Evolutionary conservation across 2,329 filamentous ascomycete genomes (phyloP).

Genomic region (Exophiala dermatitidis): DNA sequence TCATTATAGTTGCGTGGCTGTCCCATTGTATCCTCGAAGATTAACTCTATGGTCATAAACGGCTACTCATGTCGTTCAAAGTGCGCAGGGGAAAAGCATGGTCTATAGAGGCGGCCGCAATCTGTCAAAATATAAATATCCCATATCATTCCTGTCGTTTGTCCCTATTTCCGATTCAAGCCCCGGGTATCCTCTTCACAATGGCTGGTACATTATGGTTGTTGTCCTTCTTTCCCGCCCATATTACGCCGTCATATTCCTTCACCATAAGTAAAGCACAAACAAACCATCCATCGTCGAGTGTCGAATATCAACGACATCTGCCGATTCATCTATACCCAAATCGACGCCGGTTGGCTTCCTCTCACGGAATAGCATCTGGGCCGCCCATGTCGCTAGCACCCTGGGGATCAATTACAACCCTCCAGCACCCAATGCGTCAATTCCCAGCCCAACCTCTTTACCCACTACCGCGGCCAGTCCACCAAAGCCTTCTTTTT

Average conservation of each 20-base stretch:
- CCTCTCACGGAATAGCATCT: neutral
- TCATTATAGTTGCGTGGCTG: too few relatives aligned
- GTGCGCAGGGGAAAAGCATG: too few relatives aligned
- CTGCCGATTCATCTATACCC: neutral
- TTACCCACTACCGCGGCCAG: constrained; percentile 24
- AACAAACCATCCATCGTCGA: neutral
- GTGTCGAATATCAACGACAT: neutral
- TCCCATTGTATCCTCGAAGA: too few relatives aligned
- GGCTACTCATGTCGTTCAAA: too few relatives aligned
- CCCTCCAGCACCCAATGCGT: neutral
- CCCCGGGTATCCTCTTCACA: too few relatives aligned
- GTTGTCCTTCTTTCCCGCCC: neutral
- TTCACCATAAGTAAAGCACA: too few relatives aligned
- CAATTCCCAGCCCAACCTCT: constrained; percentile 21
- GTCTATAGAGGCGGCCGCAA: too few relatives aligned
- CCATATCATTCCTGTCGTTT: too few relatives aligned
- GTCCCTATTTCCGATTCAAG: too few relatives aligned
- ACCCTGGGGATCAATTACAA: neutral
- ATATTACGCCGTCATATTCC: too few relatives aligned
- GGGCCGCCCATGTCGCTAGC: neutral
- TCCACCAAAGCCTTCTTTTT: constrained; percentile 24
- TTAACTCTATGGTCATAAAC: too few relatives aligned
- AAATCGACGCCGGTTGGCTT: neutral
- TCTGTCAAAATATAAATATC: too few relatives aligned
- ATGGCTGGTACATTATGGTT: neutral